Percentiles rank a stretch among this genome's conserved stretches.
Conservation (phyloP, 306 rosid species). For the Comarum palustre region DNA sequence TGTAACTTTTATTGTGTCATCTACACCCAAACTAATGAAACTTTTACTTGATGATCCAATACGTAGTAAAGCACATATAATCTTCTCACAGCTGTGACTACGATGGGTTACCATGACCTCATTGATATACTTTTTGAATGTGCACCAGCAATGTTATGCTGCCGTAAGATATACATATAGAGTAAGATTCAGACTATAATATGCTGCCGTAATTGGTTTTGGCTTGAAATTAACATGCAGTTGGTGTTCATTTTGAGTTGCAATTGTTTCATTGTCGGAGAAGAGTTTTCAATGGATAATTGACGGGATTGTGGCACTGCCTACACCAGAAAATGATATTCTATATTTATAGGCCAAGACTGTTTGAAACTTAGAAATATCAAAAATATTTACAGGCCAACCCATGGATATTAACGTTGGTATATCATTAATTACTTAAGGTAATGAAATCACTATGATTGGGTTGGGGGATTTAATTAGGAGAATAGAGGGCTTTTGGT, state of each 20-base stretch:
- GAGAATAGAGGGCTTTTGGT: neutral
- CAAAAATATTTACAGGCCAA: too few relatives aligned
- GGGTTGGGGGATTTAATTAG: too few relatives aligned
- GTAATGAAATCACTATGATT: neutral
- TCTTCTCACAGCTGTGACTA: too few relatives aligned
- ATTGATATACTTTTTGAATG: too few relatives aligned
- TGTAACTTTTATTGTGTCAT: too few relatives aligned
- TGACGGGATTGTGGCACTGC: neutral
- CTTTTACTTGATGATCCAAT: too few relatives aligned
- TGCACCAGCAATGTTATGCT: too few relatives aligned
- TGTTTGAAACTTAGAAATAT: neutral
- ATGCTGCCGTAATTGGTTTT: neutral
- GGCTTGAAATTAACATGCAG: too few relatives aligned
- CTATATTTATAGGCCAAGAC: neutral
- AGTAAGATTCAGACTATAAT: neutral
- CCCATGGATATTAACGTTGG: neutral
- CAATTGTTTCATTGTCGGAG: neutral
- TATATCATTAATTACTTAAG: too few relatives aligned
- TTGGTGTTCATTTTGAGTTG: neutral
- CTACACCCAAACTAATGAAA: too few relatives aligned
- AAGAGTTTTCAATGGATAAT: neutral
- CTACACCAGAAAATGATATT: neutral
- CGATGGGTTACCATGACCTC: too few relatives aligned
- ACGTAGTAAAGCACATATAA: too few relatives aligned
- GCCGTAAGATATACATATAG: neutral